These are phyloP conservation scores for Trichoderma brevicompactum DNA, from an alignment of 2,329 filamentous ascomycete genomes.

Conservation along the genomic window DNA sequence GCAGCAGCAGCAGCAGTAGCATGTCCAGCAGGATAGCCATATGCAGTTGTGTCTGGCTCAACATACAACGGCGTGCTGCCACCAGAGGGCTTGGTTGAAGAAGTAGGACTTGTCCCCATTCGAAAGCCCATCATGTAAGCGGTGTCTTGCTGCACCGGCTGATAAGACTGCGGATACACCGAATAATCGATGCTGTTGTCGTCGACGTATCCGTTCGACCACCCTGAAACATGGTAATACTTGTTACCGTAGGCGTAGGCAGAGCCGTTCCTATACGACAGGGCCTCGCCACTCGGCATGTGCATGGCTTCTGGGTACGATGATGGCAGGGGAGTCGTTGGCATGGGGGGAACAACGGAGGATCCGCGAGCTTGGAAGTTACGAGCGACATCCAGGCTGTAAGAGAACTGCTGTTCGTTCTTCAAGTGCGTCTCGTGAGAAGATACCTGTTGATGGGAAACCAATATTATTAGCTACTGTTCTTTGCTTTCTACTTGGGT, in stretches of 20 bases:
- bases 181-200: slow-evolving; percentile 36
- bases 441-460: slow-evolving; percentile 37
- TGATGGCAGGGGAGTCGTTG: slow-evolving; percentile 18
- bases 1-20: slow-evolving; percentile 27
- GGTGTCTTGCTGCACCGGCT: slow-evolving; percentile 32
- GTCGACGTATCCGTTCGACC: slow-evolving; percentile 37
- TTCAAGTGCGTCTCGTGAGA: slow-evolving; percentile 41
- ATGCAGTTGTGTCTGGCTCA: slow-evolving; percentile 36
- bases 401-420: slow-evolving; percentile 35
- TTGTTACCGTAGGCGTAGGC: slow-evolving; percentile 36
- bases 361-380: slow-evolving; percentile 39
- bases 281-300: slow-evolving; percentile 30
- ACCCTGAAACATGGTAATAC: slow-evolving; percentile 36
- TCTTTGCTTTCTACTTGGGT: neutral
- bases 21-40: slow-evolving; percentile 35
- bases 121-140: slow-evolving; percentile 38
- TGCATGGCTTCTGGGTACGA: slow-evolving; percentile 33
- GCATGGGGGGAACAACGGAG: slow-evolving; percentile 21
- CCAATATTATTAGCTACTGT: slow-evolving; percentile 9
- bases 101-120: slow-evolving; percentile 30
- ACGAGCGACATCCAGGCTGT: slow-evolving; percentile 41
- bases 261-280: slow-evolving; percentile 34
- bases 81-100: slow-evolving; percentile 30
- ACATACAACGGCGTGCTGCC: slow-evolving; percentile 34
- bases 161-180: slow-evolving; percentile 34